Conservation (phyloP, 371 early-diverging fungal genomes). For the Zychaea mexicana region DNA sequence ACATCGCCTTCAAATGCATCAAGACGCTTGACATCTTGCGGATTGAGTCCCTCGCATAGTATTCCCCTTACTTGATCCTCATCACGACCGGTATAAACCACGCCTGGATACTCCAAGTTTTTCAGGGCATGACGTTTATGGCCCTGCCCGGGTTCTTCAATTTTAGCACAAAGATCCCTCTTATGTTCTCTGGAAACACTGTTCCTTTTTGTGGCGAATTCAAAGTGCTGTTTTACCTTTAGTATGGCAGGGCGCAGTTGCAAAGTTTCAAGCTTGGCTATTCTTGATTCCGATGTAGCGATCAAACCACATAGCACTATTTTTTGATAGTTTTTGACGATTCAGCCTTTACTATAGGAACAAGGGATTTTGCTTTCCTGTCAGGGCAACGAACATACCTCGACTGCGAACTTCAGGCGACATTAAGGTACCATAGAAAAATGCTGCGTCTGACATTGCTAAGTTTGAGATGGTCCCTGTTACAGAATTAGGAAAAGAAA, state of each 20-base stretch:
- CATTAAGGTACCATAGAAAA: conserved; percentile 49
- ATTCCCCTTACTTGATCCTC: conserved; percentile 31
- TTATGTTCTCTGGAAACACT: not conserved
- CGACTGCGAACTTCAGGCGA: conserved; percentile 28
- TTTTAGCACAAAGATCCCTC: not conserved
- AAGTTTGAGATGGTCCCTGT: not conserved
- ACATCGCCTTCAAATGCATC: conserved; percentile 50
- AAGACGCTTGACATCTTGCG: conserved; percentile 26
- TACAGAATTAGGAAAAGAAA: conserved; percentile 2
- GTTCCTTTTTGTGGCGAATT: not conserved
- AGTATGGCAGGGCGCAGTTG: conserved; percentile 27
- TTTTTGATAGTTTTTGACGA: not conserved
- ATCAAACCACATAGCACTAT: conserved; percentile 39
- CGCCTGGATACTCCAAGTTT: conserved; percentile 37
- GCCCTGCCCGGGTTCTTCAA: conserved; percentile 22
- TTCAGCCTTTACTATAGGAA: not conserved
- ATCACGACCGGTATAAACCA: conserved; percentile 22
- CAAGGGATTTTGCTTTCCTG: no score
- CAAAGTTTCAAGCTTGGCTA: conserved; percentile 21
- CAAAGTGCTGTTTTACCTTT: conserved; percentile 16
- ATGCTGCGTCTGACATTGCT: conserved; percentile 21
- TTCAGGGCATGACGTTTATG: conserved; percentile 35
- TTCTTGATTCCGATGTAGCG: conserved; percentile 14
- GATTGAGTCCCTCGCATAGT: conserved; percentile 29
- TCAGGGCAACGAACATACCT: conserved; percentile 22